These are phyloP conservation scores for Phytophthora rubi DNA, from an alignment of 352 stramenopile genomes.

Conservation along the genomic window DNA sequence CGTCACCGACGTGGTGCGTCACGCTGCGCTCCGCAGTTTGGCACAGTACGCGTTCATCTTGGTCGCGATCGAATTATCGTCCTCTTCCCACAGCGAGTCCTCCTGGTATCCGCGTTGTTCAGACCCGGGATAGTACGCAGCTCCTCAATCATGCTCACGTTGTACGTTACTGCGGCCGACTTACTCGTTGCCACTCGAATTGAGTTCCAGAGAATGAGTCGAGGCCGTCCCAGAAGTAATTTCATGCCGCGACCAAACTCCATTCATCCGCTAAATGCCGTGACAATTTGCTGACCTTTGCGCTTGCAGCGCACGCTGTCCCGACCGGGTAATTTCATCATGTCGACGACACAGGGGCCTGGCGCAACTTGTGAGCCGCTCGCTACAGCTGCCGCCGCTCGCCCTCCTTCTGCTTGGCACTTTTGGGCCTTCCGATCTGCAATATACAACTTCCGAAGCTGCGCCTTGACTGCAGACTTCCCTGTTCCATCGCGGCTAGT, in stretches of 20 bases:
- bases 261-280: slow-evolving; percentile 12
- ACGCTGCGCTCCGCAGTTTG: not conserved
- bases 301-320: slow-evolving; percentile 30
- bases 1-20: not conserved
- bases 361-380: not conserved
- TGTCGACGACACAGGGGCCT: slow-evolving; percentile 11
- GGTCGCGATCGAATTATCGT: too few relatives aligned
- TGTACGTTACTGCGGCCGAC: too few relatives aligned
- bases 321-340: slow-evolving; percentile 31
- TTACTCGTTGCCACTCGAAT: too few relatives aligned
- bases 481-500: slow-evolving; percentile 28
- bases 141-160: too few relatives aligned
- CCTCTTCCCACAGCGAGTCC: too few relatives aligned
- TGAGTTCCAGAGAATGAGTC: too few relatives aligned
- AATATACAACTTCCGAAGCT: slow-evolving; percentile 18
- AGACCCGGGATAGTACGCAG: too few relatives aligned
- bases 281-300: slow-evolving; percentile 22
- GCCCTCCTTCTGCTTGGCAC: slow-evolving; percentile 13
- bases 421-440: slow-evolving; percentile 20
- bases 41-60: too few relatives aligned
- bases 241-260: not conserved
- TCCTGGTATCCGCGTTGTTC: too few relatives aligned
- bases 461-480: slow-evolving; percentile 8
- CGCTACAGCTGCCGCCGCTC: not conserved
- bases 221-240: too few relatives aligned